phyloP scores from a whole-genome alignment of 768 basidiomycete species.

The Russula brevipes region DNA sequence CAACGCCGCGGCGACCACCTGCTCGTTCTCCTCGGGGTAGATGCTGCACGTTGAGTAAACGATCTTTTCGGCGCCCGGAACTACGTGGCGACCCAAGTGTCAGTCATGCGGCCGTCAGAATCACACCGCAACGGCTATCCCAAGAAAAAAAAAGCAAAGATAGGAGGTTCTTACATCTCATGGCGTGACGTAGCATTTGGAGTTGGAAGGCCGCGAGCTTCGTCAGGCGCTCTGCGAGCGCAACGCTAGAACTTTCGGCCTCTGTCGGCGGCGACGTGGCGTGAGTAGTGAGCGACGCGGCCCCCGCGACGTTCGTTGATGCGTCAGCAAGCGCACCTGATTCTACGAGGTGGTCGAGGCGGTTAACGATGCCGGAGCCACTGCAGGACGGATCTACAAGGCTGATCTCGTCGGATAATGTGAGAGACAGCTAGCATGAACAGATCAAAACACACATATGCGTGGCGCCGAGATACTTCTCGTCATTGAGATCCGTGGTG shows the following conservation, averaged over 20 bases:
- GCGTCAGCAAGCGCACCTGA: constrained; percentile 45
- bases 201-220: constrained; percentile 88
- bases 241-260: constrained; percentile 47
- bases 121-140: not conserved
- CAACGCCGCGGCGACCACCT: constrained; percentile 74
- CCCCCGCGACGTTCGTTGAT: not conserved
- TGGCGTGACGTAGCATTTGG: constrained; percentile 88
- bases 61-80: constrained; percentile 70
- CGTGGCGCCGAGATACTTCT: constrained; percentile 59
- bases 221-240: constrained; percentile 62
- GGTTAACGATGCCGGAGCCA: constrained; percentile 87
- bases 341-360: constrained; percentile 78
- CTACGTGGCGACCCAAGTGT: constrained; percentile 36
- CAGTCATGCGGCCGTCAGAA: not conserved
- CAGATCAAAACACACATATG: constrained; percentile 65
- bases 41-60: constrained; percentile 99
- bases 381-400: constrained; percentile 96
- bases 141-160: not conserved
- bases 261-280: constrained; percentile 32
- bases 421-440: constrained; percentile 1
- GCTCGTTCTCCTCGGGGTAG: constrained; percentile 88
- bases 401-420: constrained; percentile 37
- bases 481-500: constrained; percentile 60
- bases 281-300: constrained; percentile 7
- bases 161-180: constrained; percentile 68